These are phyloP conservation scores for Capsaspora owczarzaki DNA, from an alignment of 78 protist species.

Conservation along the genomic window DNA sequence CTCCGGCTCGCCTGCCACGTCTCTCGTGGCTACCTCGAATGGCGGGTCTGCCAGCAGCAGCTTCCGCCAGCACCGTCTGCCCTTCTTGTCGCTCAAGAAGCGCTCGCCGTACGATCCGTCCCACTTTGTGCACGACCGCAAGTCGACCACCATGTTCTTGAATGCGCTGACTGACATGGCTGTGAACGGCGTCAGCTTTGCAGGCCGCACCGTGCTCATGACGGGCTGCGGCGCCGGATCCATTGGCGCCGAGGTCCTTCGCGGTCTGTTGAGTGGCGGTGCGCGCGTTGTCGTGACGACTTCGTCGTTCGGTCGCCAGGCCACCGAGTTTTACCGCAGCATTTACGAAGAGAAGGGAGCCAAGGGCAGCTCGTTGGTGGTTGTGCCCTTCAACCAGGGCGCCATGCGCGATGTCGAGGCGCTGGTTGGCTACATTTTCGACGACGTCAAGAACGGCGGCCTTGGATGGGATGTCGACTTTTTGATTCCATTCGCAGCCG, in stretches of 20 bases:
- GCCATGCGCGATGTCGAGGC: constrained; percentile 12
- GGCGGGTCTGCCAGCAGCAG: no score
- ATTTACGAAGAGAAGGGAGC: constrained; percentile 34
- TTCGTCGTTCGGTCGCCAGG: constrained; percentile 8
- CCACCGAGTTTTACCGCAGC: constrained; percentile 26
- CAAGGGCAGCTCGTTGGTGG: constrained; percentile 22
- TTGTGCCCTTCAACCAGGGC: constrained; percentile 59
- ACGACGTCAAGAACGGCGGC: constrained; percentile 13
- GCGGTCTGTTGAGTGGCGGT: constrained; percentile 25
- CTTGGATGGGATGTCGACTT: constrained; percentile 37
- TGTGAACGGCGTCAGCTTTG: constrained; percentile 10
- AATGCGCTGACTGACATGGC: constrained; percentile 16
- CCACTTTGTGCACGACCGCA: background rate
- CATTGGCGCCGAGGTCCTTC: constrained; percentile 35
- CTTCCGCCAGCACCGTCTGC: no score
- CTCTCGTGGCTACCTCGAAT: no score
- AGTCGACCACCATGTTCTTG: background rate
- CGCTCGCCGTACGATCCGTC: background rate
- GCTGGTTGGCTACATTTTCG: constrained; percentile 31
- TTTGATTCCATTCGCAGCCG: constrained; percentile 63
- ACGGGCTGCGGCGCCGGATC: constrained; percentile 54
- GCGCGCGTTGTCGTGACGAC: constrained; percentile 43
- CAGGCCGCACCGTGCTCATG: constrained; percentile 37
- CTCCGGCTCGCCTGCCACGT: no score
- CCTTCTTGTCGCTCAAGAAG: background rate